These are phyloP conservation scores for Microstegium vimineum DNA, from an alignment of 176 grass and related monocot species.

Conservation along the genomic window DNA sequence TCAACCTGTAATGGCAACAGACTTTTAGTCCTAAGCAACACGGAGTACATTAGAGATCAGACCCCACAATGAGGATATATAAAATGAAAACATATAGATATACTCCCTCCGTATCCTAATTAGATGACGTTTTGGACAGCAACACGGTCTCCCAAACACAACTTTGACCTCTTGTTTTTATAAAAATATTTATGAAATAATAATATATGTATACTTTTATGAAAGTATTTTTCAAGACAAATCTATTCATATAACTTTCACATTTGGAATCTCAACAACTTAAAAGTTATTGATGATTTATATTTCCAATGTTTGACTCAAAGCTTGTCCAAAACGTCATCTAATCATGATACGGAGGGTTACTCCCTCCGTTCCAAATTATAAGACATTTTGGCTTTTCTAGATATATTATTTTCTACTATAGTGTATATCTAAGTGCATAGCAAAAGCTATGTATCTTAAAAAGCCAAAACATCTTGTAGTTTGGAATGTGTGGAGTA, in stretches of 20 bases:
- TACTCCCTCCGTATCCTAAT: not conserved
- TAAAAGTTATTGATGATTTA: too few relatives aligned
- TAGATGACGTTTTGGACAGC: not conserved
- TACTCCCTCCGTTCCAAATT: not conserved
- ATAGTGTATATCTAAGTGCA: not conserved
- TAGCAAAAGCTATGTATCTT: not conserved
- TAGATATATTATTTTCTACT: not conserved
- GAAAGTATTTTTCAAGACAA: too few relatives aligned
- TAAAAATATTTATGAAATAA: too few relatives aligned
- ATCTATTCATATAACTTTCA: too few relatives aligned
- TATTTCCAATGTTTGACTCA: too few relatives aligned
- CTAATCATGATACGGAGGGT: too few relatives aligned
- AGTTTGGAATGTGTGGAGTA: not conserved
- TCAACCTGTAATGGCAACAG: slow-evolving; percentile 43
- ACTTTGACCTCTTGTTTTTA: too few relatives aligned
- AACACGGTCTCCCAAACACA: too few relatives aligned
- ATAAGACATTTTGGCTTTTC: not conserved
- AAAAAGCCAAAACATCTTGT: not conserved
- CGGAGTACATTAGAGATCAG: not conserved
- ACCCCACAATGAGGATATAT: slow-evolving; percentile 1
- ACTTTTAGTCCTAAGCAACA: not conserved
- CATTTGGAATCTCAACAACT: too few relatives aligned
- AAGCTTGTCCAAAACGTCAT: too few relatives aligned
- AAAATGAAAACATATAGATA: not conserved
- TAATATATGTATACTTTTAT: too few relatives aligned